Evolutionary conservation across 2,329 filamentous ascomycete genomes (phyloP).

Genomic region (Penicillium sp.): DNA sequence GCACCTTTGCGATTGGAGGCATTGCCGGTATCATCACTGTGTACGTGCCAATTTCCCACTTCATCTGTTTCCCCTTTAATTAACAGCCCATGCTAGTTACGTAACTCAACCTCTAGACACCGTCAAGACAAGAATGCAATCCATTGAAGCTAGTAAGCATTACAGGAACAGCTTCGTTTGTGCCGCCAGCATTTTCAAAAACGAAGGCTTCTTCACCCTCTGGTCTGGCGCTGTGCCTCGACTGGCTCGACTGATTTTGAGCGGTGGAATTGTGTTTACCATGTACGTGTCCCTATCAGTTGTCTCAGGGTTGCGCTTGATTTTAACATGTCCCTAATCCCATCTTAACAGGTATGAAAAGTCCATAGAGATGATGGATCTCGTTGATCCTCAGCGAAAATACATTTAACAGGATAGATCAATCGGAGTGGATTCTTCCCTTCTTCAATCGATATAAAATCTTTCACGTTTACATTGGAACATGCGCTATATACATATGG

Average conservation of each 20-base stretch:
- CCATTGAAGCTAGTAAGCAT: conserved; percentile 73
- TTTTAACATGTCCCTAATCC: not conserved
- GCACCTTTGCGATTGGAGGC: conserved; percentile 89
- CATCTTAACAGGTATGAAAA: conserved; percentile 70
- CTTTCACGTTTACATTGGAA: not conserved
- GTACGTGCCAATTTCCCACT: conserved; percentile 35
- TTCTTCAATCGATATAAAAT: not conserved
- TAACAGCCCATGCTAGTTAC: conserved; percentile 37
- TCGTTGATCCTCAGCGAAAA: conserved; percentile 75
- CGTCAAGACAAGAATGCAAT: conserved; percentile 98
- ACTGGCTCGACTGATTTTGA: conserved; percentile 79
- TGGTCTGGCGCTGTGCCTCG: conserved; percentile 92
- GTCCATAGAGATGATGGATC: conserved; percentile 83
- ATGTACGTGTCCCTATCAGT: conserved; percentile 60
- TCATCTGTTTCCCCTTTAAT: not conserved
- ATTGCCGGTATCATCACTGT: conserved; percentile 90
- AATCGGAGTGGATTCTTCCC: not conserved
- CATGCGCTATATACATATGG: conserved; percentile 17
- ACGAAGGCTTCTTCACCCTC: conserved; percentile 85
- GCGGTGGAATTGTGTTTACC: conserved; percentile 95
- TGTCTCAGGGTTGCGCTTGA: not conserved
- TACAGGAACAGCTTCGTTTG: conserved; percentile 91
- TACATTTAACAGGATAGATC: conserved; percentile 62
- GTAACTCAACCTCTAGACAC: conserved; percentile 76
- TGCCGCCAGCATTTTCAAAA: conserved; percentile 76